Conservation (phyloP, 2,329 filamentous ascomycete species). For the Colletotrichum sp. region DNA sequence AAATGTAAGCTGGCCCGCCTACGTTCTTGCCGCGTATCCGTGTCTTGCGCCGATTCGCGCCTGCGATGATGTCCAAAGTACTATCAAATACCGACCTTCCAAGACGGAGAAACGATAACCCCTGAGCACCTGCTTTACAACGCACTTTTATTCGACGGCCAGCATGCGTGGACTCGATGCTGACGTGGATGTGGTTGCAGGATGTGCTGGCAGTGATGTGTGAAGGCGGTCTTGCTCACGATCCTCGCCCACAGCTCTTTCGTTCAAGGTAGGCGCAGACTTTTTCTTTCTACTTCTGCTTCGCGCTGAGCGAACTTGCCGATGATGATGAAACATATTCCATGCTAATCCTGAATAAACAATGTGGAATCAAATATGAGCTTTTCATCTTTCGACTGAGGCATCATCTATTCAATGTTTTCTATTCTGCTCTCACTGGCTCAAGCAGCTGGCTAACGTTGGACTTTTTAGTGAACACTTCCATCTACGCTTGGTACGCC, state of each 20-base stretch:
- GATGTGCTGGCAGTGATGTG: neutral
- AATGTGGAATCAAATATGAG: conserved; percentile 72
- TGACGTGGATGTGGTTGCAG: neutral
- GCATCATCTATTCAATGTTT: conserved; percentile 32
- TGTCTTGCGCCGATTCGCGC: conserved; percentile 16
- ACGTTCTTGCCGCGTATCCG: neutral
- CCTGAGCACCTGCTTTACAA: conserved; percentile 23
- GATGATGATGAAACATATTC: conserved; percentile 75
- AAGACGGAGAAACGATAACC: conserved; percentile 42
- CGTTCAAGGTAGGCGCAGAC: conserved; percentile 29
- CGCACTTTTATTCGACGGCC: neutral
- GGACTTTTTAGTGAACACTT: conserved; percentile 14
- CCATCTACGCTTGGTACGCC: conserved; percentile 48
- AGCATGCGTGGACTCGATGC: neutral
- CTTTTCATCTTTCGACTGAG: conserved; percentile 90
- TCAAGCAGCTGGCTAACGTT: conserved; percentile 24
- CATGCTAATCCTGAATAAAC: conserved; percentile 77
- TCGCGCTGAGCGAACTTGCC: conserved; percentile 20
- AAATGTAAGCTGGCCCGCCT: neutral
- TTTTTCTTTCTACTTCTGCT: conserved; percentile 21
- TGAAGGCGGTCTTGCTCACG: neutral
- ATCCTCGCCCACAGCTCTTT: neutral
- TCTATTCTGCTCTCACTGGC: conserved; percentile 26
- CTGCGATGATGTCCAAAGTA: conserved; percentile 47
- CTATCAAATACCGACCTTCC: conserved; percentile 51